These are phyloP conservation scores for Sambucus nigra DNA, from an alignment of 129 eudicot genomes.

Conservation along the genomic window DNA sequence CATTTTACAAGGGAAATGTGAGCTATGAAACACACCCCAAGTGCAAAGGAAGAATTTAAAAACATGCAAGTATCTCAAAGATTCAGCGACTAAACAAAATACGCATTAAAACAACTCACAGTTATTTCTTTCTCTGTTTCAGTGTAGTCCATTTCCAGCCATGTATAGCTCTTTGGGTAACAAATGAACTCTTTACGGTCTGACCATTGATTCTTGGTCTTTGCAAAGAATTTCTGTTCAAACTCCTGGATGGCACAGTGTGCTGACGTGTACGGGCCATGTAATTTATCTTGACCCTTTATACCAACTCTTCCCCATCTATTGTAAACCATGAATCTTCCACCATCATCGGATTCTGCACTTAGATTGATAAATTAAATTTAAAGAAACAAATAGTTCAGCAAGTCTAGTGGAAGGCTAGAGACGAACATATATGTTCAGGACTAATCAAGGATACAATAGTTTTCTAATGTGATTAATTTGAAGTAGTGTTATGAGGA, in stretches of 20 bases:
- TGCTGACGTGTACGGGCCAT: conserved; percentile 57
- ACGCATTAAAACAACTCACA: conserved; percentile 41
- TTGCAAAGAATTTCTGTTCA: conserved; percentile 68
- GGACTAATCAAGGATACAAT: too few species aligned
- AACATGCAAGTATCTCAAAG: neutral
- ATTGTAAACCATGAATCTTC: conserved; percentile 63
- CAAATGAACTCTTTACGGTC: conserved; percentile 55
- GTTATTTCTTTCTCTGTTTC: conserved; percentile 39
- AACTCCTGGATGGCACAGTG: conserved; percentile 62
- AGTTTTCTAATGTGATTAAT: too few species aligned
- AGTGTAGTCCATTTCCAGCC: conserved; percentile 96
- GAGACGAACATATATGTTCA: neutral
- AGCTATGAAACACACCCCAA: neutral
- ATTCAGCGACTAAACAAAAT: neutral
- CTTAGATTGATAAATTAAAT: neutral
- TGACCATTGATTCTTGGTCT: conserved; percentile 76
- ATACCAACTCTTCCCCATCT: conserved; percentile 99
- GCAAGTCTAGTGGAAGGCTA: neutral
- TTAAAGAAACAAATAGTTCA: neutral
- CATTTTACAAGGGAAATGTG: too few species aligned
- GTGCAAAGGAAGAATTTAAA: conserved; percentile 1
- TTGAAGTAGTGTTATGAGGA: too few species aligned
- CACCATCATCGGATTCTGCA: conserved; percentile 87
- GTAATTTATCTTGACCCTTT: conserved; percentile 81
- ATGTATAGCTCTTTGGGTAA: conserved; percentile 56